Conservation (phyloP, 345 rosid species). For the Fremontodendron californicum region DNA sequence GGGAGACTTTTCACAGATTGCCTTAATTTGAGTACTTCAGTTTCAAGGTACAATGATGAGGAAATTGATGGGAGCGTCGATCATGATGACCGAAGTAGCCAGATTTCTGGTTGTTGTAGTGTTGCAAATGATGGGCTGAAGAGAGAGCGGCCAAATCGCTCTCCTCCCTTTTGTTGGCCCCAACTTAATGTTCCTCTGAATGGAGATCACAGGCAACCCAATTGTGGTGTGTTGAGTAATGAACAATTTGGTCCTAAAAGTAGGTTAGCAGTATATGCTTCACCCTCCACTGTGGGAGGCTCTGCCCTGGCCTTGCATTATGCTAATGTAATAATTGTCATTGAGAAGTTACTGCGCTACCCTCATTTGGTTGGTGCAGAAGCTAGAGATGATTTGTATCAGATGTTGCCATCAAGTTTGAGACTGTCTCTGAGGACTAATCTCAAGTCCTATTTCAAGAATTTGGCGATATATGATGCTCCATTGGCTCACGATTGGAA, state of each 20-base stretch:
- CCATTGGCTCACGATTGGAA: slow-evolving; percentile 96
- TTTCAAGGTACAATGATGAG: slow-evolving; percentile 45
- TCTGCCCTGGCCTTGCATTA: slow-evolving; percentile 87
- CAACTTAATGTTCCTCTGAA: slow-evolving; percentile 24
- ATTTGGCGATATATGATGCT: slow-evolving; percentile 86
- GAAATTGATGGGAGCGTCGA: slow-evolving; percentile 33
- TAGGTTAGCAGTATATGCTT: slow-evolving; percentile 45
- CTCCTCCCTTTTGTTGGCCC: slow-evolving; percentile 24
- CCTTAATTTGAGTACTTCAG: slow-evolving; percentile 67
- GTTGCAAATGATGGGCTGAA: slow-evolving; percentile 30
- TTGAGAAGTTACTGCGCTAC: slow-evolving; percentile 81
- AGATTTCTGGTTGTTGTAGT: slow-evolving; percentile 40
- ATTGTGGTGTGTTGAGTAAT: slow-evolving; percentile 17
- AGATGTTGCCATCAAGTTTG: slow-evolving; percentile 84
- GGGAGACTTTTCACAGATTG: slow-evolving; percentile 87
- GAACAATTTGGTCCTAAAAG: slow-evolving; percentile 50
- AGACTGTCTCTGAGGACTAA: slow-evolving; percentile 54
- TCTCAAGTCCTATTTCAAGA: slow-evolving; percentile 71
- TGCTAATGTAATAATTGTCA: slow-evolving; percentile 80
- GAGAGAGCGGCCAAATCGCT: slow-evolving; percentile 28
- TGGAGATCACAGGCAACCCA: slow-evolving; percentile 33
- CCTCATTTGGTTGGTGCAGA: slow-evolving; percentile 97
- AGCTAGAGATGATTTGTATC: slow-evolving; percentile 90
- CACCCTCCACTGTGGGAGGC: slow-evolving; percentile 76
- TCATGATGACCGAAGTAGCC: slow-evolving; percentile 40